phyloP scores from a whole-genome alignment of 306 rosid genomes.

The Arachis stenosperma region DNA sequence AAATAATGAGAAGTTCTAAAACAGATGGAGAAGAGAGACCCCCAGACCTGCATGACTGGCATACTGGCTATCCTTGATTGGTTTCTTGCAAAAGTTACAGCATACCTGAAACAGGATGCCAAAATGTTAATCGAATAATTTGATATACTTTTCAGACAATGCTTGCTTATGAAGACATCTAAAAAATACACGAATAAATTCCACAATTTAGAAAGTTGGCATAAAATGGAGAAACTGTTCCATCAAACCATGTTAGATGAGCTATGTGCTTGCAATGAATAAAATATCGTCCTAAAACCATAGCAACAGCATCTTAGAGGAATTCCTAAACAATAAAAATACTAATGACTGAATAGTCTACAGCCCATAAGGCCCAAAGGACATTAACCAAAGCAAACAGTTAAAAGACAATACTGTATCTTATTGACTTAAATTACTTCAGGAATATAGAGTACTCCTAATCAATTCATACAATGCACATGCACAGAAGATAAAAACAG shows the following conservation, averaged over 20 bases:
- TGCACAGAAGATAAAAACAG: slow-evolving; percentile 19
- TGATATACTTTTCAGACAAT: slow-evolving; percentile 30
- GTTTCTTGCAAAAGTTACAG: slow-evolving; percentile 93
- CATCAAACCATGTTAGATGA: slow-evolving; percentile 20
- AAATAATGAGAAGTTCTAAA: slow-evolving; percentile 25
- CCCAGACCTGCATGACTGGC: slow-evolving; percentile 86
- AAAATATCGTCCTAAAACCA: not conserved
- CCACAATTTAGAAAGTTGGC: slow-evolving; percentile 1
- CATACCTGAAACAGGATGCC: slow-evolving; percentile 68
- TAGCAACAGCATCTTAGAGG: slow-evolving; percentile 26
- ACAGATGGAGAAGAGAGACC: slow-evolving; percentile 15
- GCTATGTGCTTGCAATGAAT: slow-evolving; percentile 23
- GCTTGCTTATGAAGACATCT: slow-evolving; percentile 26
- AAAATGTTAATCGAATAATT: slow-evolving; percentile 45
- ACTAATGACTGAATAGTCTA: slow-evolving; percentile 21
- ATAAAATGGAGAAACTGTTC: slow-evolving; percentile 31
- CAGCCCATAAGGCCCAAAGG: not conserved
- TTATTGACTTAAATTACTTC: not conserved
- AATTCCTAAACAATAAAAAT: slow-evolving; percentile 24
- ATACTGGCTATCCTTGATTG: slow-evolving; percentile 81
- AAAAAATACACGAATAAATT: slow-evolving; percentile 30
- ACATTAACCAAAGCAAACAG: slow-evolving; percentile 22
- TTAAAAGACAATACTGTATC: not conserved
- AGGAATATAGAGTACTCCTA: slow-evolving; percentile 18
- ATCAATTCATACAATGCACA: slow-evolving; percentile 17